These are phyloP conservation scores for Alternaria brassicae DNA, from an alignment of 2,329 filamentous ascomycete species.

Conservation along the genomic window DNA sequence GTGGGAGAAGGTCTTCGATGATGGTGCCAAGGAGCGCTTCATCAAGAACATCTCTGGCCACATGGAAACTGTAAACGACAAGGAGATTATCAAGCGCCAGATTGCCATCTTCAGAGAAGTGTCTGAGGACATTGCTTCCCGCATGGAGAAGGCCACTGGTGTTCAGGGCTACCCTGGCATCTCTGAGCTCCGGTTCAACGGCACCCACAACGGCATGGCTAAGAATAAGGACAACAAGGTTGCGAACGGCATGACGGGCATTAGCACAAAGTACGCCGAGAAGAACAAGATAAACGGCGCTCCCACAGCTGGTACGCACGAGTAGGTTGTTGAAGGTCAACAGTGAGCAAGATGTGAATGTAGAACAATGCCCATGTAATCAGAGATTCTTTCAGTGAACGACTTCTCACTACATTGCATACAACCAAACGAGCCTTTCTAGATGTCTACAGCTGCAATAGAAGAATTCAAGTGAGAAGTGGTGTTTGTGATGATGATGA, in stretches of 20 bases:
- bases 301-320: constrained; percentile 54
- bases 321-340: constrained; percentile 5
- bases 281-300: constrained; percentile 57
- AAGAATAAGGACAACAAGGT: constrained; percentile 55
- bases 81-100: constrained; percentile 69
- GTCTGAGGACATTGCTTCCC: constrained; percentile 62
- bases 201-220: constrained; percentile 67
- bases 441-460: no score
- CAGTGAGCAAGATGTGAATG: neutral
- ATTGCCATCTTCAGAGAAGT: constrained; percentile 72
- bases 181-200: constrained; percentile 63
- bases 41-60: constrained; percentile 67
- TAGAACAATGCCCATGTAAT: no score
- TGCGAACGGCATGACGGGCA: constrained; percentile 59
- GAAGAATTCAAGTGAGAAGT: no score
- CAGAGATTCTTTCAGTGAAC: no score
- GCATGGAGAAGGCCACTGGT: constrained; percentile 69
- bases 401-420: no score
- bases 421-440: no score
- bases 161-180: constrained; percentile 68
- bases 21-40: constrained; percentile 64
- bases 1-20: constrained; percentile 69
- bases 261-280: constrained; percentile 30
- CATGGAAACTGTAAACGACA: constrained; percentile 64
- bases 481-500: no score